These are phyloP conservation scores for Candida michaelii DNA, from an alignment of 805 yeast genomes.

Conservation along the genomic window DNA sequence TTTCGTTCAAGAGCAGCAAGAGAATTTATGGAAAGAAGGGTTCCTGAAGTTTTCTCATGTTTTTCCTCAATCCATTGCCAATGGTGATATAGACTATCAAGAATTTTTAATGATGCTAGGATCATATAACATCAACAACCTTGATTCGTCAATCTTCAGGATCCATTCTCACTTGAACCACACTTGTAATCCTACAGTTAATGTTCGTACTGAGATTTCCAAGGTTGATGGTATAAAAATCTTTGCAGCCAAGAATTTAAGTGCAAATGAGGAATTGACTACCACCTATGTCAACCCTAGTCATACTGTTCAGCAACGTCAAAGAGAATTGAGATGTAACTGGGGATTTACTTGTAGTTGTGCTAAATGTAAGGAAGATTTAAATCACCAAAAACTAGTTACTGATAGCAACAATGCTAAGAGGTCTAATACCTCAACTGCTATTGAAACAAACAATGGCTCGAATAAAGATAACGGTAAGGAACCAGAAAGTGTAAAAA, in stretches of 20 bases:
- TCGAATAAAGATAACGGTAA: neutral
- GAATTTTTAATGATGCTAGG: constrained; percentile 66
- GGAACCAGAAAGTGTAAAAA: constrained; percentile 3
- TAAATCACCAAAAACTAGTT: constrained; percentile 32
- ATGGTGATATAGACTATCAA: constrained; percentile 39
- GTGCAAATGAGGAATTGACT: constrained; percentile 64
- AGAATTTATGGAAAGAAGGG: constrained; percentile 59
- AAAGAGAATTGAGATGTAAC: constrained; percentile 62
- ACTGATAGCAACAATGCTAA: neutral
- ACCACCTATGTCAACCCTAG: constrained; percentile 70
- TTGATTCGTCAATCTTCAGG: constrained; percentile 61
- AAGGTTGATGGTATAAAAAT: constrained; percentile 59
- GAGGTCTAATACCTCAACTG: neutral
- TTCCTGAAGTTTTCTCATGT: constrained; percentile 48
- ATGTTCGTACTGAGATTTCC: constrained; percentile 42
- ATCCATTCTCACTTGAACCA: constrained; percentile 75
- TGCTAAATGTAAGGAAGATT: constrained; percentile 60
- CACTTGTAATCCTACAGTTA: constrained; percentile 70
- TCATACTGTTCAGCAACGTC: constrained; percentile 61
- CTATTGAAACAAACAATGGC: neutral
- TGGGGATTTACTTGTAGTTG: constrained; percentile 82
- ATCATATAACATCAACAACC: constrained; percentile 70
- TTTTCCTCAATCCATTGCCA: constrained; percentile 36
- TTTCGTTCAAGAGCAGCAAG: constrained; percentile 56
- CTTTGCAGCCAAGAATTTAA: constrained; percentile 56